Percentiles rank a stretch among this genome's conserved stretches.
These are phyloP conservation scores for Magnusiomyces paraingens DNA, from an alignment of 1,139 yeast genomes.

Conservation along the genomic window DNA sequence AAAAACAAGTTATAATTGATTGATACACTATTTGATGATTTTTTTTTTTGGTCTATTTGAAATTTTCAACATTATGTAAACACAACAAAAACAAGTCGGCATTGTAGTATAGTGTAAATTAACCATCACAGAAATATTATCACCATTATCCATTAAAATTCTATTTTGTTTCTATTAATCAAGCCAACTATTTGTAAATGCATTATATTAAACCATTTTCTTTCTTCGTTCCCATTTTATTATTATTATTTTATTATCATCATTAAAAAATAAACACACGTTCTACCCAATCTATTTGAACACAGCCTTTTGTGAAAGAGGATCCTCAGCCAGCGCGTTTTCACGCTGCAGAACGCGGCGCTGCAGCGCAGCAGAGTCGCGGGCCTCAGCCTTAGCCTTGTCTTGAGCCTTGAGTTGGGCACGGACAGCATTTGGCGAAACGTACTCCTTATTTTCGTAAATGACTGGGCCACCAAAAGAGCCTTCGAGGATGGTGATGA, in stretches of 20 bases:
- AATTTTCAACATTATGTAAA: not conserved
- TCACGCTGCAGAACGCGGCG: constrained; percentile 73
- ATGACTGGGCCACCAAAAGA: constrained; percentile 98
- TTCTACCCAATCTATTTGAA: constrained; percentile 36
- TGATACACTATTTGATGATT: not conserved
- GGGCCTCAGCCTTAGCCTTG: constrained; percentile 70
- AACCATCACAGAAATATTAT: too few species aligned
- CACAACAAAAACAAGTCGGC: too few species aligned
- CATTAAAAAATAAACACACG: not conserved
- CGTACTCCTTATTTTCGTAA: constrained; percentile 93
- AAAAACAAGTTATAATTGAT: not conserved
- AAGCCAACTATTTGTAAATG: not conserved
- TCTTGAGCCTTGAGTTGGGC: constrained; percentile 77
- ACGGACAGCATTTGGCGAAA: constrained; percentile 91
- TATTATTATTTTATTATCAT: not conserved
- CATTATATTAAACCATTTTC: not conserved
- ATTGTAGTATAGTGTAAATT: too few species aligned
- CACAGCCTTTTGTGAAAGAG: constrained; percentile 71
- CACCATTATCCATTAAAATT: not conserved
- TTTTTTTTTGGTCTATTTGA: not conserved
- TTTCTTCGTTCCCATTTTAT: not conserved
- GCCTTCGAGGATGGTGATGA: constrained; percentile 88
- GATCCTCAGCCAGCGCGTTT: constrained; percentile 69
- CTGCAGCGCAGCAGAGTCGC: constrained; percentile 75
- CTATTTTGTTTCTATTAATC: not conserved